These are phyloP conservation scores for Manihot esculenta DNA, from an alignment of 441 rosid genomes.

Conservation along the genomic window DNA sequence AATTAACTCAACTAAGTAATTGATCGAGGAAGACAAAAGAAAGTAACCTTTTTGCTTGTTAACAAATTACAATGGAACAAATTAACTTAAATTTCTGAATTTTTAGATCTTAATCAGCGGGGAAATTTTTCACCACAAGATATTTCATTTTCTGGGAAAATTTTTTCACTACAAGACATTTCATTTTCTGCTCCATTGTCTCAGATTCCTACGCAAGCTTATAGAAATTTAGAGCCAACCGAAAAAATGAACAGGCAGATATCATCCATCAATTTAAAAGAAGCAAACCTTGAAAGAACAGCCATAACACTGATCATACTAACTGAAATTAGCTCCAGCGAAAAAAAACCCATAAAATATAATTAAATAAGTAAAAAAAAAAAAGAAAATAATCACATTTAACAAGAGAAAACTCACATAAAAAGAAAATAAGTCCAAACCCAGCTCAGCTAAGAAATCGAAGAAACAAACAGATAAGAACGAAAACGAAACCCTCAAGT, in stretches of 20 bases:
- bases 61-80: neutral
- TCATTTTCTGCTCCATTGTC: neutral
- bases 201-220: slow-evolving; percentile 17
- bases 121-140: neutral
- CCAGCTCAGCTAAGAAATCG: neutral
- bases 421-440: neutral
- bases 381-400: neutral
- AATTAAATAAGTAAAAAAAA: too few relatives aligned
- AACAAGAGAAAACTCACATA: slow-evolving; percentile 1
- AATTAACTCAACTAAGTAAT: slow-evolving; percentile 13
- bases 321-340: neutral
- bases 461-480: neutral
- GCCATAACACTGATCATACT: neutral
- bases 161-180: neutral
- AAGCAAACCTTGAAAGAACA: neutral
- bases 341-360: neutral
- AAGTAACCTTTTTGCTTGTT: neutral
- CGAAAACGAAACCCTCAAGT: too few relatives aligned
- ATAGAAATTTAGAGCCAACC: slow-evolving; percentile 8
- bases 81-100: neutral
- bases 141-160: neutral
- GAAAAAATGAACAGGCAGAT: neutral
- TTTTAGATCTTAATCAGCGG: neutral
- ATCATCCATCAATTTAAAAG: neutral
- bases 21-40: neutral